phyloP scores from a whole-genome alignment of 352 stramenopile species.

The Phytophthora sansomeana region DNA sequence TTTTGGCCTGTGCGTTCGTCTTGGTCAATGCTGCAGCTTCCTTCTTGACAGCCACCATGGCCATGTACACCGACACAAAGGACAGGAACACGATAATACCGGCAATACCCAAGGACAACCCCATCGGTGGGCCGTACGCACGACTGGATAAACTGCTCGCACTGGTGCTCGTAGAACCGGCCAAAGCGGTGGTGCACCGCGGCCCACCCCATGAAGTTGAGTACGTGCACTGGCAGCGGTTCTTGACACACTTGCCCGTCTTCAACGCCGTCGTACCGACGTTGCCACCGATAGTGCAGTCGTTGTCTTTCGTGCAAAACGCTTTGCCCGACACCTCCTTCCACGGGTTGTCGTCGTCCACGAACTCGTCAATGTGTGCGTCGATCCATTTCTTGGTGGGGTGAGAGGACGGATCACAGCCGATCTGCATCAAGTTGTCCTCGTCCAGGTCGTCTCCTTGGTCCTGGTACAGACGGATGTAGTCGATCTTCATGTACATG shows the following conservation, averaged over 20 bases:
- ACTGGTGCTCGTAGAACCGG: slow-evolving; percentile 36
- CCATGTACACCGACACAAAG: slow-evolving; percentile 42
- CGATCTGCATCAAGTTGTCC: slow-evolving; percentile 62
- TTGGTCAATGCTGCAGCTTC: slow-evolving; percentile 37
- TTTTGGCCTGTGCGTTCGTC: slow-evolving; percentile 34
- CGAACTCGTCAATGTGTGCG: slow-evolving; percentile 70
- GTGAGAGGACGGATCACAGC: slow-evolving; percentile 67
- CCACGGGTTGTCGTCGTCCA: slow-evolving; percentile 60
- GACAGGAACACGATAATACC: slow-evolving; percentile 40
- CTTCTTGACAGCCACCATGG: slow-evolving; percentile 37
- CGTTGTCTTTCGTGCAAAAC: slow-evolving; percentile 51
- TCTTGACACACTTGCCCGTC: slow-evolving; percentile 56
- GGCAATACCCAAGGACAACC: slow-evolving; percentile 43
- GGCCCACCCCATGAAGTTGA: slow-evolving; percentile 60
- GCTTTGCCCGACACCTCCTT: slow-evolving; percentile 50
- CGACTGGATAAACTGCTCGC: slow-evolving; percentile 34
- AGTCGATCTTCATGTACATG: slow-evolving; percentile 91
- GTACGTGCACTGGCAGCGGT: slow-evolving; percentile 57
- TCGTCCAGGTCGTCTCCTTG: slow-evolving; percentile 30
- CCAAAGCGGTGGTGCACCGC: slow-evolving; percentile 56
- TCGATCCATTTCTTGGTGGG: slow-evolving; percentile 79
- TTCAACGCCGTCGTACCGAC: slow-evolving; percentile 32
- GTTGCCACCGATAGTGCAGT: slow-evolving; percentile 59
- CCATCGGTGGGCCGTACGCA: slow-evolving; percentile 64
- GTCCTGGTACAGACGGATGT: slow-evolving; percentile 85